Conservation (phyloP, 208 protist genomes). For the Wallacemonas sp. region DNA sequence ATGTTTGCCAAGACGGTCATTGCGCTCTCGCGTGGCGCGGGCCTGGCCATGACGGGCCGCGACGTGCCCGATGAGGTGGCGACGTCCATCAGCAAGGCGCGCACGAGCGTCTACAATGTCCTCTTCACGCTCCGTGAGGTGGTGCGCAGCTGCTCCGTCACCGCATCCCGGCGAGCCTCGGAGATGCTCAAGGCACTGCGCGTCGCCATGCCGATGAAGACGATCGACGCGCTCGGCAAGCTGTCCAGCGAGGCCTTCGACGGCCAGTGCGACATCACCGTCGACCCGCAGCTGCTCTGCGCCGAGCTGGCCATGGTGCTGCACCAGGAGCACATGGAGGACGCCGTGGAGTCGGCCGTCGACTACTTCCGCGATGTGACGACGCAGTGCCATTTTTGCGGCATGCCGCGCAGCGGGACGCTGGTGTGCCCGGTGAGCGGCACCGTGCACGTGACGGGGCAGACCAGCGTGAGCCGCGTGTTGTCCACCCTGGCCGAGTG, state of each 20-base stretch:
- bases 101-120: constrained; percentile 88
- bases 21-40: constrained; percentile 78
- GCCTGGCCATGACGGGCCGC: constrained; percentile 82
- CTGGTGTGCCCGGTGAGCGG: constrained; percentile 76
- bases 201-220: constrained; percentile 74
- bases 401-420: constrained; percentile 54
- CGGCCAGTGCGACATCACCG: constrained; percentile 48
- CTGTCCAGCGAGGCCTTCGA: constrained; percentile 80
- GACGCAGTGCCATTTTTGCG: constrained; percentile 76
- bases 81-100: constrained; percentile 50
- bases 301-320: constrained; percentile 92
- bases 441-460: constrained; percentile 79
- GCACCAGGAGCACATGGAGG: constrained; percentile 80
- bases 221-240: constrained; percentile 88
- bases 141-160: constrained; percentile 84
- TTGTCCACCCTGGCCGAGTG: constrained; percentile 86
- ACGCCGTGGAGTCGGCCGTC: constrained; percentile 79
- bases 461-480: constrained; percentile 69
- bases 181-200: constrained; percentile 87
- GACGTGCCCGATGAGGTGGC: constrained; percentile 78
- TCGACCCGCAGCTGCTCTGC: constrained; percentile 88
- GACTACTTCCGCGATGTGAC: constrained; percentile 81
- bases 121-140: constrained; percentile 86
- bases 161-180: constrained; percentile 63
- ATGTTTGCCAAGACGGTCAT: constrained; percentile 91